Percentiles rank a stretch among this genome's conserved stretches.
Evolutionary conservation across 2,329 filamentous ascomycete genomes (phyloP).

Genomic region (Aureobasidium sp.): DNA sequence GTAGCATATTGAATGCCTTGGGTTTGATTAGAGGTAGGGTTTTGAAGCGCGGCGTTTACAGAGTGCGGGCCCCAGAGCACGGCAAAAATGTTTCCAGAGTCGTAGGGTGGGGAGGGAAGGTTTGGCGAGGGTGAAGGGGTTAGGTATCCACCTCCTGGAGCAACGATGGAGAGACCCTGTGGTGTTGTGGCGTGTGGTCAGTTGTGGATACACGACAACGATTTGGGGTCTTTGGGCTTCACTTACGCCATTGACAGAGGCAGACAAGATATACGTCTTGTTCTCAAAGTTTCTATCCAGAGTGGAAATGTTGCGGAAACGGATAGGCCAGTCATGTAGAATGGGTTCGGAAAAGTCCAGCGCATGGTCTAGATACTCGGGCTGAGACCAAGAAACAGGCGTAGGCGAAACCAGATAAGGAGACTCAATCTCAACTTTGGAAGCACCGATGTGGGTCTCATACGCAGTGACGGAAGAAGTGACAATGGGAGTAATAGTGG

Average conservation of each 20-base stretch:
- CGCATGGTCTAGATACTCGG: not conserved
- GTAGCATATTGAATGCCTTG: not conserved
- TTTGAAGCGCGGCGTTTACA: not conserved
- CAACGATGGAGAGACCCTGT: not conserved
- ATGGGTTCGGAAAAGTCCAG: not conserved
- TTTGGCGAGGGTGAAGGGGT: too few relatives aligned
- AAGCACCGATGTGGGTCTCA: not conserved
- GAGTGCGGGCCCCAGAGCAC: not conserved
- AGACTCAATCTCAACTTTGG: not conserved
- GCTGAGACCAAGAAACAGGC: not conserved
- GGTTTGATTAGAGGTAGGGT: not conserved
- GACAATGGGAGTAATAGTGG: not conserved
- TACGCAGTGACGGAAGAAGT: not conserved
- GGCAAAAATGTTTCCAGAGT: not conserved
- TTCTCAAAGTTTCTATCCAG: not conserved
- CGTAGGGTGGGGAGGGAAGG: not conserved
- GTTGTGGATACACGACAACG: too few relatives aligned
- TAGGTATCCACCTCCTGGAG: too few relatives aligned
- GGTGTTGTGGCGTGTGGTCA: too few relatives aligned
- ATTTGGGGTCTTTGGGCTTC: not conserved
- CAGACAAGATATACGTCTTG: not conserved
- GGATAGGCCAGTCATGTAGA: not conserved
- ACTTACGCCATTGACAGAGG: not conserved
- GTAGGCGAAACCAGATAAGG: not conserved
- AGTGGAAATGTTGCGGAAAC: not conserved